phyloP scores from a whole-genome alignment of 148 eudicot genomes.

The Spergularia bocconei region DNA sequence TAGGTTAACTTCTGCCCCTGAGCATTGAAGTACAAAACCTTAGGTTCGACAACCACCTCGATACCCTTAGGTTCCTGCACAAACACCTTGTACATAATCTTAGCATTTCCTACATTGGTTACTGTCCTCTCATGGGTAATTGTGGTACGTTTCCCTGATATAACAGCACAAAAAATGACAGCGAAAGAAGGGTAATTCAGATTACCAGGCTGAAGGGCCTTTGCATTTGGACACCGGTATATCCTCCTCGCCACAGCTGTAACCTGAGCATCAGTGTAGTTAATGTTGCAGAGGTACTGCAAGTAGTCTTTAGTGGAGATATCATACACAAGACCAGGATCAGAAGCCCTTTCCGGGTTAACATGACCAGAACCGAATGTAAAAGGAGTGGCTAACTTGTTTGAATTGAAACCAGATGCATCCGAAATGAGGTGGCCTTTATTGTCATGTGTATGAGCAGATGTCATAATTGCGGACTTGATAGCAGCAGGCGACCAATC shows the following conservation, averaged over 20 bases:
- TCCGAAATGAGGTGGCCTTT: constrained; percentile 38
- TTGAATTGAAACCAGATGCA: constrained; percentile 26
- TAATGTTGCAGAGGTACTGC: constrained; percentile 52
- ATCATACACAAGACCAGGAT: constrained; percentile 66
- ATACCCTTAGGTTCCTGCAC: constrained; percentile 45
- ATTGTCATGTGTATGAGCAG: constrained; percentile 48
- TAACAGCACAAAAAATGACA: constrained; percentile 29
- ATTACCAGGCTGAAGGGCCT: constrained; percentile 38
- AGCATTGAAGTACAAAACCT: constrained; percentile 33
- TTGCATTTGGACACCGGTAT: constrained; percentile 37
- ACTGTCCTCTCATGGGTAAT: constrained; percentile 50
- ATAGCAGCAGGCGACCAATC: constrained; percentile 78
- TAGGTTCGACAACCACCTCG: constrained; percentile 45
- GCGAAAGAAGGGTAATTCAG: constrained; percentile 72
- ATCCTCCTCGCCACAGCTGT: constrained; percentile 41
- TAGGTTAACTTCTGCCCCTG: constrained; percentile 51
- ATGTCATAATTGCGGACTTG: constrained; percentile 72
- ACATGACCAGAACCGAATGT: constrained; percentile 69
- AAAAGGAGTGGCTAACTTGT: constrained; percentile 51
- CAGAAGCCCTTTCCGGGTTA: constrained; percentile 57
- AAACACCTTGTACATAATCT: constrained; percentile 35
- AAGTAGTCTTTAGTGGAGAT: constrained; percentile 45
- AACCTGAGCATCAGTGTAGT: constrained; percentile 46
- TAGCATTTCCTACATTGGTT: constrained; percentile 52
- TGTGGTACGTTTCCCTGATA: constrained; percentile 14